Base-by-base conservation (phyloP, 345 rosid species). In the Excoecaria cochinchinensis region DNA sequence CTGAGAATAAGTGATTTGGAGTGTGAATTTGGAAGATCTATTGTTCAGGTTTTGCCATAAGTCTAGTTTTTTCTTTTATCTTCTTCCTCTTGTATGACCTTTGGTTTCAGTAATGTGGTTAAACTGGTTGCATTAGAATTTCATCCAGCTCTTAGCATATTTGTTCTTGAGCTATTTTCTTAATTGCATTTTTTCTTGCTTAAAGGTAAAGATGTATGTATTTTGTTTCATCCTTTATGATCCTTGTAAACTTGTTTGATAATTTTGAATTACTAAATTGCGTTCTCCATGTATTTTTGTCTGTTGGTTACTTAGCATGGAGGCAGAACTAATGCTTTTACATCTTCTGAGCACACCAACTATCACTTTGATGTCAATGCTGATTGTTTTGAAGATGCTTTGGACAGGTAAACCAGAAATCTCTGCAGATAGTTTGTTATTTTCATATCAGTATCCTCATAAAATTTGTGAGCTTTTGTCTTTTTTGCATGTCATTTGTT, bases 271-370 rank as follows among this genome's bases (percentile, higher is more conserved):
- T 46, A 4, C 36, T 46, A 44, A 58, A 68, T 71, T 24, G 40
- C 53, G 48, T 73, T 73, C 50, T 64, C 48, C 1, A 21, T 69
- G 44, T 69, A 51, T 50, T 46, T 3, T 10, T 74, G 39, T 76
- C 63, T 63, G 73, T 47, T 0, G 70, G 15, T 56, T 78, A 75
- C 79, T 69, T 82, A 95, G 99, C 99, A 95, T 76, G 99, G 99
- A 74, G 99, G 97, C 22, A 82, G 83, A 42, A 91, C 91, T 36
- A 95, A 95, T 79, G 99, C 99, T 4, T 95, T 82, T 76, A 92
- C 99, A 15, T 55, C 91, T 53, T 84, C 92, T 19, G 98, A 92
- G 83, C 75, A 80, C 61, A 91, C 99, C 59, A 89, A 95, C 79
- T 95, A 84, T 75, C 75, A 81, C 82, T 95, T 95, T 22, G 94